phyloP scores from a whole-genome alignment of 2,329 filamentous ascomycete genomes.

The Phaeosphaeriaceae sp. region DNA sequence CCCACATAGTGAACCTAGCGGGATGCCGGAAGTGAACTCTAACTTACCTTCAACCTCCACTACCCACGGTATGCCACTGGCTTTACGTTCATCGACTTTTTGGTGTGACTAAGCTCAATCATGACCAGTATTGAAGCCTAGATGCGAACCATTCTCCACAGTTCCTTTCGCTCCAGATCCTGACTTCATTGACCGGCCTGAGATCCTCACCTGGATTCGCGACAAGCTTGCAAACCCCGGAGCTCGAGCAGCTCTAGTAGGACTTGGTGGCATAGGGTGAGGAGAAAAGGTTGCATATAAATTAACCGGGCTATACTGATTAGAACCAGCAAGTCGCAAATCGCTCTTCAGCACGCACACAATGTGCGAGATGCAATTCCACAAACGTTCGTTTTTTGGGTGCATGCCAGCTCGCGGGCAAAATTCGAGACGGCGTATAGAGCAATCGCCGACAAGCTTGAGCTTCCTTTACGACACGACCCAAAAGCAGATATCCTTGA shows the following conservation, averaged over 20 bases:
- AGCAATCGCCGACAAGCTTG: conserved; percentile 17
- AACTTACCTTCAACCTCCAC: not conserved
- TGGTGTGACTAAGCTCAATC: too few relatives aligned
- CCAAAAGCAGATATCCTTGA: conserved; percentile 13
- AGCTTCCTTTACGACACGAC: conserved; percentile 13
- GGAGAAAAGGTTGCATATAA: not conserved
- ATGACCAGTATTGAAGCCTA: not conserved
- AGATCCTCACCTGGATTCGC: conserved; percentile 27
- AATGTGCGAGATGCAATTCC: conserved; percentile 19
- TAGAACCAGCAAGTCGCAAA: conserved; percentile 10
- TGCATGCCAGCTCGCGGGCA: conserved; percentile 27
- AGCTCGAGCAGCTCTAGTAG: conserved; percentile 38
- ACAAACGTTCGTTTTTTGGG: conserved; percentile 34
- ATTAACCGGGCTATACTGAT: conserved; percentile 1
- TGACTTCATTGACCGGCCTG: conserved; percentile 36
- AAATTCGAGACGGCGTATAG: conserved; percentile 18
- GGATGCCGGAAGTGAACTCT: not conserved
- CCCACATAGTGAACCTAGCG: not conserved
- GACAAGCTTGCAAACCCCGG: conserved; percentile 41
- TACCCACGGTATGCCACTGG: not conserved
- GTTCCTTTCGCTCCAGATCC: conserved; percentile 37
- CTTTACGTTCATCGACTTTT: too few relatives aligned
- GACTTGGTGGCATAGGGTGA: conserved; percentile 32
- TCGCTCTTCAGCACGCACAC: conserved; percentile 32
- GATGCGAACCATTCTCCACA: conserved; percentile 27